These are phyloP conservation scores for Orychophragmus violaceus DNA, from an alignment of 345 rosid genomes.

Conservation along the genomic window DNA sequence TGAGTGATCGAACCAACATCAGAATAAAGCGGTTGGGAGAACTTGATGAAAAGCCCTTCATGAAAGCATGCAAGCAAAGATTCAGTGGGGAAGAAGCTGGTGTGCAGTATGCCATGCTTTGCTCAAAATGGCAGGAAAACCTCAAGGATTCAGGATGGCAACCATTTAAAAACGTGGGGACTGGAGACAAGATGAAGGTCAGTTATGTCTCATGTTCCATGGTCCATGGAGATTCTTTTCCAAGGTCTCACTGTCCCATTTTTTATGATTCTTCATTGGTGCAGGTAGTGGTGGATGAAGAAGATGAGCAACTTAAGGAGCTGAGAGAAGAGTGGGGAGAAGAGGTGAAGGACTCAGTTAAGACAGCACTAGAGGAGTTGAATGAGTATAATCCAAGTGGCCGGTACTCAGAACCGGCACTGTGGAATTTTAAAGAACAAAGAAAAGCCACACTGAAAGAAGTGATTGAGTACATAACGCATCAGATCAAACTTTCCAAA, in stretches of 20 bases:
- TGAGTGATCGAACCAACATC: conserved; percentile 35
- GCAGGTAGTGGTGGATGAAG: conserved; percentile 67
- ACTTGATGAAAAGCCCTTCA: conserved; percentile 52
- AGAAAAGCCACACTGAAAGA: conserved; percentile 85
- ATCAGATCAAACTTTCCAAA: conserved; percentile 21
- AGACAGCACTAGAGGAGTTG: conserved; percentile 60
- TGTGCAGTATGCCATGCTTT: conserved; percentile 41
- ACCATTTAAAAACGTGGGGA: conserved; percentile 48
- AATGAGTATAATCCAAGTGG: conserved; percentile 78
- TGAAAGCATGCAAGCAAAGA: conserved; percentile 45
- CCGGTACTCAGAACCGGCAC: conserved; percentile 45
- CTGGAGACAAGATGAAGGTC: conserved; percentile 30
- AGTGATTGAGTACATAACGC: conserved; percentile 47
- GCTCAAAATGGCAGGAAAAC: conserved; percentile 69
- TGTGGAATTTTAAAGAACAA: conserved; percentile 60
- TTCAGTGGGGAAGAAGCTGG: conserved; percentile 45
- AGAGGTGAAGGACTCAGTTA: conserved; percentile 47
- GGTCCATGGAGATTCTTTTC: background rate
- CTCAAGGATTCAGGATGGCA: conserved; percentile 57
- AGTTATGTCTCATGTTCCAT: background rate
- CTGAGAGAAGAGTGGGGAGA: conserved; percentile 65
- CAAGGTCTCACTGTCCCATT: background rate
- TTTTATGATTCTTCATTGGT: conserved; percentile 4
- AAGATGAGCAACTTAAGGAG: conserved; percentile 49
- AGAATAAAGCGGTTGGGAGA: conserved; percentile 83